Conservation (phyloP, 306 rosid genomes). For the Prunus mongolica region DNA sequence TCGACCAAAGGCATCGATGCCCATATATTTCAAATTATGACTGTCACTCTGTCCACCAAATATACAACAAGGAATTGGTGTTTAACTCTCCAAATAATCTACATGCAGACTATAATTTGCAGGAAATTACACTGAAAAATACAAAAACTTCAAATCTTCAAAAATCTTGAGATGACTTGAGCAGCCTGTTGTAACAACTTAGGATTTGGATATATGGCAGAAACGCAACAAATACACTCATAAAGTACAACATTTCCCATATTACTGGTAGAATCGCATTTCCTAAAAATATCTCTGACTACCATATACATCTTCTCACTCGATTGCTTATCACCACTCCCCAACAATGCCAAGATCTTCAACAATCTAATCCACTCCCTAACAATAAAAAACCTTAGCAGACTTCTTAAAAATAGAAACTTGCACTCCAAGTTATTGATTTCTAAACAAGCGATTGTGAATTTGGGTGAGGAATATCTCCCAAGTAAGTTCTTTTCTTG, state of each 20-base stretch:
- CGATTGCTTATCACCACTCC: constrained; percentile 82
- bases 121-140: neutral
- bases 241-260: constrained; percentile 94
- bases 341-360: constrained; percentile 80
- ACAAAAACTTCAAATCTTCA: constrained; percentile 52
- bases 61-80: neutral
- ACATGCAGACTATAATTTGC: neutral
- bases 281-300: constrained; percentile 75
- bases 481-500: too few species aligned
- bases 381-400: too few species aligned
- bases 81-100: neutral
- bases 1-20: constrained; percentile 93
- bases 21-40: constrained; percentile 97
- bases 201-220: constrained; percentile 69
- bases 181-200: constrained; percentile 82
- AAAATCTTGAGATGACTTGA: constrained; percentile 79
- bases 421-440: too few species aligned
- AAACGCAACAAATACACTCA: constrained; percentile 73
- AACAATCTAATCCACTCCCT: constrained; percentile 58
- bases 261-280: constrained; percentile 65
- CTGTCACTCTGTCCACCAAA: constrained; percentile 62
- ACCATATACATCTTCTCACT: constrained; percentile 88
- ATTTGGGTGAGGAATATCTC: too few species aligned
- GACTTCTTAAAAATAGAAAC: too few species aligned
- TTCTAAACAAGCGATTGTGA: too few species aligned